Base-by-base conservation (phyloP, 768 basidiomycete species). In the Kwoniella heveanensis region DNA sequence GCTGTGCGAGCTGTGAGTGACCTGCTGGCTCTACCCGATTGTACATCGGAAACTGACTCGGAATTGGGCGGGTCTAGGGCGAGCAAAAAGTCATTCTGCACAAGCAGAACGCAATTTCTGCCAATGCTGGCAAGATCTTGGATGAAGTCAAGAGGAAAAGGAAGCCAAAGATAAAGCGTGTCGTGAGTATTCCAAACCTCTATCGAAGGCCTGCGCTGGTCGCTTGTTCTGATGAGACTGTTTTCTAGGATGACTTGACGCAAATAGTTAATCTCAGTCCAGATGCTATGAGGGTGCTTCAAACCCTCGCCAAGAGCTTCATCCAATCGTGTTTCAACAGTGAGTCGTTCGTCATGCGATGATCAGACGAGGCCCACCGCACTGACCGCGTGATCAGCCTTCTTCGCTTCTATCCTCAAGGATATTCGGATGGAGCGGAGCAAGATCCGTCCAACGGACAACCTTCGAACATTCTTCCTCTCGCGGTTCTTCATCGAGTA, bases 401-500 rank as follows among this genome's bases (percentile, higher is more conserved):
- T 98, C 81, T 85, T 98, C 53, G 82, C 86, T 17, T 86, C 86
- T 2, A 82, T 98, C 32, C 83, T 98, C 65, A 94, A 90, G 80
- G 96, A 98, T 76, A 97, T 99, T 78, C 87, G 89, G 62, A 90
- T 90, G 64, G 91, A 98, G 80, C 85, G 93, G 49, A 85, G 89
- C 57, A 93, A 94, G 80, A 87, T 99, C 66, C 88, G 88, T n/a
- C 92, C 96, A 74, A 91, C 92, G 71, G 96, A 98, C 77, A 89
- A 94, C 73, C 85, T 94, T 59, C 88, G 96, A 7, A 83, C 96
- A 25, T 84, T 98, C 46, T 91, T 86, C 77, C 85, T 96, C 46
- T 86, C 89, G 4, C 89, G 91, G 62, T 98, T 95, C 89, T 89
- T 95, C 74, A 85, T 96, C 37, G 88, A 93, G 65, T 95, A 91